Evolutionary conservation across 495 filamentous ascomycete species (phyloP).

Genomic region (Daldinia caldariorum): DNA sequence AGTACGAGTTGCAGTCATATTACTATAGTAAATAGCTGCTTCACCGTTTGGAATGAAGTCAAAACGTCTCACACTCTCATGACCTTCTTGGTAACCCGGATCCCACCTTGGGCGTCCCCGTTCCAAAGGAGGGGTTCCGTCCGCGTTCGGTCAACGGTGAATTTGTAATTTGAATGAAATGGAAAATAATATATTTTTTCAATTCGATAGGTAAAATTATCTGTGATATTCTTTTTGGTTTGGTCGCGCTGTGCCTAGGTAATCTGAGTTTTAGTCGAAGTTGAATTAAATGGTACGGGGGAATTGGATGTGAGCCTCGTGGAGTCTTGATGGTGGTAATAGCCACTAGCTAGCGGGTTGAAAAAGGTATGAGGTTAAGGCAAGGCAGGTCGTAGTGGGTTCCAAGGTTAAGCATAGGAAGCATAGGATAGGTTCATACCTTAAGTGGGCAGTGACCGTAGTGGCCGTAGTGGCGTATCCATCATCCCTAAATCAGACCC

Average conservation of each 20-base stretch:
- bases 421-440: no score
- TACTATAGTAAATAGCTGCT: constrained; percentile 12
- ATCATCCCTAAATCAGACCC: constrained; percentile 12
- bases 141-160: constrained; percentile 27
- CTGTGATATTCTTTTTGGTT: constrained; percentile 6
- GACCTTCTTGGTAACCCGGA: constrained; percentile 20
- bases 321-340: constrained; percentile 31
- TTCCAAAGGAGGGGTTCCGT: constrained; percentile 44
- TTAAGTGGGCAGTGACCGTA: constrained; percentile 16
- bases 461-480: constrained; percentile 11
- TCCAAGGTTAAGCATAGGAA: no score
- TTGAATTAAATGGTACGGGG: constrained; percentile 20
- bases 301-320: constrained; percentile 3
- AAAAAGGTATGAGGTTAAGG: constrained; percentile 31
- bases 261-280: not conserved
- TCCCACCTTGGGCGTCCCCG: constrained; percentile 39
- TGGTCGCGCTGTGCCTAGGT: not conserved
- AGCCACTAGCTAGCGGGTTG: constrained; percentile 26
- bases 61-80: constrained; percentile 38
- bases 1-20: constrained; percentile 45
- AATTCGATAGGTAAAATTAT: constrained; percentile 6
- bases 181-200: constrained; percentile 1
- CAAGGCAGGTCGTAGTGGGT: constrained; percentile 16
- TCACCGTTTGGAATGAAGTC: constrained; percentile 35
- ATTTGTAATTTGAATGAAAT: constrained; percentile 9